phyloP scores from a whole-genome alignment of 352 stramenopile genomes.

The Phytophthora idaei region DNA sequence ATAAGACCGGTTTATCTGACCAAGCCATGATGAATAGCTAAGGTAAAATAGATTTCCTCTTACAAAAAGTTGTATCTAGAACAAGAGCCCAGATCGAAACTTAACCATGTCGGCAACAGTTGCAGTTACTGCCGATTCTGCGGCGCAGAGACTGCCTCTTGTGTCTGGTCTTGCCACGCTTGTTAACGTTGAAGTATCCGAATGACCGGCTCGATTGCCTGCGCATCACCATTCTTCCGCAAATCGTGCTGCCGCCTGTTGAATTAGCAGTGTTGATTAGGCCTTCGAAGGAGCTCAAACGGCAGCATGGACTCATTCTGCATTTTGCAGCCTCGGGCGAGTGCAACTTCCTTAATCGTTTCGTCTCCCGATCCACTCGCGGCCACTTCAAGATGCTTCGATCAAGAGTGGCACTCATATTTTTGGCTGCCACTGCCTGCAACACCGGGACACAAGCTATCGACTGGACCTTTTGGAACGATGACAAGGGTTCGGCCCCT shows the following conservation, averaged over 20 bases:
- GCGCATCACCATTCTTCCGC: slow-evolving; percentile 28
- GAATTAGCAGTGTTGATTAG: slow-evolving; percentile 5
- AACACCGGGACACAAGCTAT: slow-evolving; percentile 31
- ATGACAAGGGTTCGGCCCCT: slow-evolving; percentile 22
- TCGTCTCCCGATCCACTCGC: background rate
- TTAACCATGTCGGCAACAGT: background rate
- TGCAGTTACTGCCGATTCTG: no score
- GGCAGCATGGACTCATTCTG: slow-evolving; percentile 22
- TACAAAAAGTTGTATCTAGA: background rate
- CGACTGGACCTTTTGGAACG: slow-evolving; percentile 40
- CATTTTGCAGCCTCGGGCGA: slow-evolving; percentile 28
- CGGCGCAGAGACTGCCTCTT: background rate
- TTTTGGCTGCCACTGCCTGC: slow-evolving; percentile 14
- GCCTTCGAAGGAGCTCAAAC: slow-evolving; percentile 11
- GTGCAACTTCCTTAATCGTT: slow-evolving; percentile 3
- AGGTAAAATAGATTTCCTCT: no score
- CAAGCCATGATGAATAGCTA: no score
- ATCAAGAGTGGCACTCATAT: slow-evolving; percentile 8
- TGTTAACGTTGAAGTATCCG: slow-evolving; percentile 1
- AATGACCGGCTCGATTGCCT: slow-evolving; percentile 33
- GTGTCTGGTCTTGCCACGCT: slow-evolving; percentile 9
- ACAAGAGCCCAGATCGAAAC: slow-evolving; percentile 4
- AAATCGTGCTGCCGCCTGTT: slow-evolving; percentile 27
- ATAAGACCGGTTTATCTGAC: no score
- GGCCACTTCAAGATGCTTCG: background rate